These are phyloP conservation scores for Porodaedalea pini DNA, from an alignment of 1,284 basidiomycete species.

Conservation along the genomic window DNA sequence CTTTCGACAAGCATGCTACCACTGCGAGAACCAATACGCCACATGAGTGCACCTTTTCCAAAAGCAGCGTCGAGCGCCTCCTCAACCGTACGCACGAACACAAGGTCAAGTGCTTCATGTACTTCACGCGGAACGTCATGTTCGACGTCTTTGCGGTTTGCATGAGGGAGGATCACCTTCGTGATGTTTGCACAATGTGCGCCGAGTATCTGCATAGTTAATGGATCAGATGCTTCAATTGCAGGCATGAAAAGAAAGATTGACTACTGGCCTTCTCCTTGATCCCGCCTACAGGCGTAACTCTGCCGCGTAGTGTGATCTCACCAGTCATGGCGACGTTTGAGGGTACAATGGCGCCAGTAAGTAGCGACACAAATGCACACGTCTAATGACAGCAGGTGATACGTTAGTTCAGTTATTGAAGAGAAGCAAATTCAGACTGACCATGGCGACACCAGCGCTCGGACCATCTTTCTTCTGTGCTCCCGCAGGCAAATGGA, in stretches of 20 bases:
- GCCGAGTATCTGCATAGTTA: slow-evolving; percentile 54
- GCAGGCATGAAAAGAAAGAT: neutral
- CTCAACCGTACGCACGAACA: slow-evolving; percentile 73
- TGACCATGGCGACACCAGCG: slow-evolving; percentile 84
- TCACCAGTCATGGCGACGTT: slow-evolving; percentile 77
- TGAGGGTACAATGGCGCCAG: slow-evolving; percentile 66
- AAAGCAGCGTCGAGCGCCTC: slow-evolving; percentile 83
- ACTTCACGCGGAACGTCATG: slow-evolving; percentile 76
- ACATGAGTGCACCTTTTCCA: slow-evolving; percentile 57
- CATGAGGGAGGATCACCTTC: slow-evolving; percentile 78
- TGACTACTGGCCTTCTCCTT: slow-evolving; percentile 58
- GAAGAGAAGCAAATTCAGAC: neutral
- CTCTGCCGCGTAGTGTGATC: slow-evolving; percentile 76
- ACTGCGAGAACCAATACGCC: slow-evolving; percentile 31
- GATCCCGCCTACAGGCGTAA: slow-evolving; percentile 81
- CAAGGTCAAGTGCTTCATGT: slow-evolving; percentile 69
- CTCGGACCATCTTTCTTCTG: slow-evolving; percentile 91
- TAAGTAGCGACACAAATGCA: slow-evolving; percentile 80
- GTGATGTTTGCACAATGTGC: slow-evolving; percentile 81
- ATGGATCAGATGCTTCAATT: slow-evolving; percentile 7
- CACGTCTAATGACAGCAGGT: slow-evolving; percentile 49
- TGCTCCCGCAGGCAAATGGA: slow-evolving; percentile 85
- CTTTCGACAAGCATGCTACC: slow-evolving; percentile 14
- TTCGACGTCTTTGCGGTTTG: slow-evolving; percentile 83
- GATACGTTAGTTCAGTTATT: neutral